Conservation (phyloP, 1,284 basidiomycete genomes). For the Retiboletus flavoniger region DNA sequence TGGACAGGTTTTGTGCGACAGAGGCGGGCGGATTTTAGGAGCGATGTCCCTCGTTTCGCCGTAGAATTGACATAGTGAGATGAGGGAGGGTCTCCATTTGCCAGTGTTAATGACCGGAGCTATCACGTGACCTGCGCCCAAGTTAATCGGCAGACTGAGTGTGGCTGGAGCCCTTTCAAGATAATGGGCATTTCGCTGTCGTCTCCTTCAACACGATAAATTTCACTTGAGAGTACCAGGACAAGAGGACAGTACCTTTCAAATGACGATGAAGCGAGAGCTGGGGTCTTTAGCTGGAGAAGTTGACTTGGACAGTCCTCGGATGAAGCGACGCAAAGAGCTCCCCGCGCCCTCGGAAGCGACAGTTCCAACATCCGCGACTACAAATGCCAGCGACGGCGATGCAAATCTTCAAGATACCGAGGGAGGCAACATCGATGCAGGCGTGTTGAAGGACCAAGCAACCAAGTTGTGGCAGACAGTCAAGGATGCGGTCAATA, state of each 20-base stretch:
- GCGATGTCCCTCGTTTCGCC: neutral
- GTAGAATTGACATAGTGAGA: neutral
- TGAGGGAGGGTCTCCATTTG: neutral
- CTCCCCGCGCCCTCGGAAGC: slow-evolving; percentile 37
- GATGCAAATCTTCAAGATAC: slow-evolving; percentile 26
- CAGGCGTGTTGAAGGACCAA: slow-evolving; percentile 37
- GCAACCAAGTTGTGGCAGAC: slow-evolving; percentile 62
- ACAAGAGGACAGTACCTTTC: slow-evolving; percentile 15
- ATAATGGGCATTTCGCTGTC: slow-evolving; percentile 36
- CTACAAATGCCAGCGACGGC: slow-evolving; percentile 32
- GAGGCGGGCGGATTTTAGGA: neutral
- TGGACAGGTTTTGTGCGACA: slow-evolving; percentile 33
- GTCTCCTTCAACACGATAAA: slow-evolving; percentile 28
- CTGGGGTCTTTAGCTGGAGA: slow-evolving; percentile 48
- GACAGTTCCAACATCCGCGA: slow-evolving; percentile 9
- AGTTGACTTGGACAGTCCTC: slow-evolving; percentile 56
- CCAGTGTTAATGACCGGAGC: neutral
- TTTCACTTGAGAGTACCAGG: slow-evolving; percentile 28
- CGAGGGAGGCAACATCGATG: slow-evolving; percentile 25
- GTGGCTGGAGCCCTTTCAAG: slow-evolving; percentile 31
- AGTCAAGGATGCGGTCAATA: slow-evolving; percentile 75
- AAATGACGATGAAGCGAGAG: slow-evolving; percentile 67
- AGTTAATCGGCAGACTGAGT: slow-evolving; percentile 14
- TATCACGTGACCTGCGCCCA: slow-evolving; percentile 29
- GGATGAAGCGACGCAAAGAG: slow-evolving; percentile 69